Base-by-base conservation (phyloP, 2,329 filamentous ascomycete genomes). In the Alternaria arbusti region DNA sequence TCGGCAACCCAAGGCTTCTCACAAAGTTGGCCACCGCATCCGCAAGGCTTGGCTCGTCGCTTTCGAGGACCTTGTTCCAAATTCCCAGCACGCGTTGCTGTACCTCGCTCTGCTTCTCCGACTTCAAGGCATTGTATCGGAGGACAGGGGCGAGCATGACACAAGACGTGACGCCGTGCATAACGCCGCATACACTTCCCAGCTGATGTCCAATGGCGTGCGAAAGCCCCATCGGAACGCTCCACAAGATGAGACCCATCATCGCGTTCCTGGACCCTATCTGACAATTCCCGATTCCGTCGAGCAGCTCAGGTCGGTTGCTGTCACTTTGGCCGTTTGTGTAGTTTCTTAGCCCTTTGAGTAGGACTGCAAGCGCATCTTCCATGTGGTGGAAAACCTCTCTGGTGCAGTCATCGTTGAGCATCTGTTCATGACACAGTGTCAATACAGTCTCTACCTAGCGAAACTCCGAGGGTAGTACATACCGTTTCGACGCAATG, bases 401-500 rank as follows among this genome's bases (percentile, higher is more conserved):
- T n/a, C 46, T 30, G 11, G 66, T 66, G 44, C 58, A 67, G 17
- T 56, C 28, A 3, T 65, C 59, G 15, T 67, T 72, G 17, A 71
- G 62, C 55, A 74, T 68, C 32, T 60, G 17, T 6, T n/a, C 1
- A 44, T 40, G 6, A 46, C 9, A 30, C 46, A n/a, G 11, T 11
- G 17, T 63, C 6, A 56, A 46, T 23, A 26, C 12, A 10, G 9
- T 46, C 11, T 13, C 22, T 4, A 12, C 11, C 11, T 15, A 2
- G 12, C 9, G 5, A 13, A 2, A 26, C 20, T 36, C 6, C 22
- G 3, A 30, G 9, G 6, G n/a, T 1, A 9, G 28, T 23, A 54
- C 60, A n/a, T 59, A 61, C 56, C 4, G 70, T 72, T 52, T 78
- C 75, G 6, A 75, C 66, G 47, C 75, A 77, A 52, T 78, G 73